These are phyloP conservation scores for Scedosporium minutisporum DNA, from an alignment of 2,329 filamentous ascomycete genomes.

Conservation along the genomic window DNA sequence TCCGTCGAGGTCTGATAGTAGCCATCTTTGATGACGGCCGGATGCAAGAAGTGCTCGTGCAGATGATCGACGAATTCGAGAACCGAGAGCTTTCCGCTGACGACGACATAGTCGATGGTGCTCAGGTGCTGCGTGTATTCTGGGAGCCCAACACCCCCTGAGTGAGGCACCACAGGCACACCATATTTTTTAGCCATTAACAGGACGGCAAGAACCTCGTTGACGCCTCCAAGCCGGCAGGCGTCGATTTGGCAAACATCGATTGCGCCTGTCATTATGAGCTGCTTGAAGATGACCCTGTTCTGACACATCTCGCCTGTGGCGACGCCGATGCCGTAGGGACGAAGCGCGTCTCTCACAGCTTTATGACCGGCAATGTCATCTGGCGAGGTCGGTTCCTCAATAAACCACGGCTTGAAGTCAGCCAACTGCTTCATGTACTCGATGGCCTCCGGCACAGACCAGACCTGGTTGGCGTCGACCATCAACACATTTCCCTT, in stretches of 20 bases:
- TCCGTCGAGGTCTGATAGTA: constrained; percentile 80
- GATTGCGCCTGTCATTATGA: constrained; percentile 69
- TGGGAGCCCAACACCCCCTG: constrained; percentile 78
- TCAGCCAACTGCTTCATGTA: constrained; percentile 77
- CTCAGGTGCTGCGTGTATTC: constrained; percentile 91
- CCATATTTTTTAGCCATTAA: constrained; percentile 72
- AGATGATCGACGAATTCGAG: constrained; percentile 89
- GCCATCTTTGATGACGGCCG: constrained; percentile 68
- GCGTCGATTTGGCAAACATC: constrained; percentile 87
- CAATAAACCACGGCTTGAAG: constrained; percentile 89
- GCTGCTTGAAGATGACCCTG: constrained; percentile 87
- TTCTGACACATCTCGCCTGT: constrained; percentile 96
- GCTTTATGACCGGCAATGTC: constrained; percentile 84
- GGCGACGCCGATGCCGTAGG: constrained; percentile 70
- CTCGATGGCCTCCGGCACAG: constrained; percentile 75
- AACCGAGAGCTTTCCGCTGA: constrained; percentile 70
- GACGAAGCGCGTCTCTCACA: constrained; percentile 68
- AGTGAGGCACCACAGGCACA: constrained; percentile 81
- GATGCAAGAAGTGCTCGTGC: constrained; percentile 86
- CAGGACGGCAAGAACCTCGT: constrained; percentile 84
- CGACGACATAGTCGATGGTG: constrained; percentile 86
- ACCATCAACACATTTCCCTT: constrained; percentile 81
- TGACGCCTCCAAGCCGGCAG: constrained; percentile 80
- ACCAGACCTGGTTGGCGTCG: constrained; percentile 90
- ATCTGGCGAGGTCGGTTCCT: constrained; percentile 85